phyloP scores from a whole-genome alignment of 257 asterid genomes.

The Oldenlandia corymbosa region DNA sequence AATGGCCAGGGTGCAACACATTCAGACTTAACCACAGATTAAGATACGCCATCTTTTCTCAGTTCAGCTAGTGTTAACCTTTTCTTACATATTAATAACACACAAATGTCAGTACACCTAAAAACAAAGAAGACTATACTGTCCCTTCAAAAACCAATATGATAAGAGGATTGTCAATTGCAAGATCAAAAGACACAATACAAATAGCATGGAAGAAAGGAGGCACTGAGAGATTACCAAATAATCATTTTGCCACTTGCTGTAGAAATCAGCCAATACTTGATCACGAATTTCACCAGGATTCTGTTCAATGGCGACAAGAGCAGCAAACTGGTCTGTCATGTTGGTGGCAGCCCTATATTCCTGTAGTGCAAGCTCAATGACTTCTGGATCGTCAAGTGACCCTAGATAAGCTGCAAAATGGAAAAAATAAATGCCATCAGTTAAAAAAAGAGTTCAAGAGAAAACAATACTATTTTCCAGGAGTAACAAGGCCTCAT shows the following conservation, averaged over 20 bases:
- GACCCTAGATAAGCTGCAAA: slow-evolving; percentile 67
- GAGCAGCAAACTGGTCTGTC: slow-evolving; percentile 89
- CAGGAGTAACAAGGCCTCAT: background rate
- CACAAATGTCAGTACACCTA: background rate
- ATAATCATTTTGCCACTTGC: slow-evolving; percentile 81
- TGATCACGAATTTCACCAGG: slow-evolving; percentile 68
- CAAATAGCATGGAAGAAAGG: background rate
- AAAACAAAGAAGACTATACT: background rate
- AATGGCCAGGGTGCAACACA: background rate
- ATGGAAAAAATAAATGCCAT: slow-evolving; percentile 1
- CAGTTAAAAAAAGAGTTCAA: slow-evolving; percentile 3
- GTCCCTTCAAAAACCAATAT: background rate
- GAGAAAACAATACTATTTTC: background rate
- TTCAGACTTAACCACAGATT: background rate
- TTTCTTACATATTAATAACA: background rate
- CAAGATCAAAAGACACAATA: background rate
- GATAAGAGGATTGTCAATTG: background rate
- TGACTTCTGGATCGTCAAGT: slow-evolving; percentile 49
- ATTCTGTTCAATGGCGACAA: slow-evolving; percentile 76
- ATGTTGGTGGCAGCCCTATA: slow-evolving; percentile 72
- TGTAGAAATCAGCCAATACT: slow-evolving; percentile 75
- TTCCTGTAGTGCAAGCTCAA: slow-evolving; percentile 67
- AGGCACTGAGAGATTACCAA: slow-evolving; percentile 48
- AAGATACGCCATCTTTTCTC: too few relatives aligned
- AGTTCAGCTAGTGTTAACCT: background rate